phyloP scores from a whole-genome alignment of 73 alveolate species.

The Paramecium primaurelia region DNA sequence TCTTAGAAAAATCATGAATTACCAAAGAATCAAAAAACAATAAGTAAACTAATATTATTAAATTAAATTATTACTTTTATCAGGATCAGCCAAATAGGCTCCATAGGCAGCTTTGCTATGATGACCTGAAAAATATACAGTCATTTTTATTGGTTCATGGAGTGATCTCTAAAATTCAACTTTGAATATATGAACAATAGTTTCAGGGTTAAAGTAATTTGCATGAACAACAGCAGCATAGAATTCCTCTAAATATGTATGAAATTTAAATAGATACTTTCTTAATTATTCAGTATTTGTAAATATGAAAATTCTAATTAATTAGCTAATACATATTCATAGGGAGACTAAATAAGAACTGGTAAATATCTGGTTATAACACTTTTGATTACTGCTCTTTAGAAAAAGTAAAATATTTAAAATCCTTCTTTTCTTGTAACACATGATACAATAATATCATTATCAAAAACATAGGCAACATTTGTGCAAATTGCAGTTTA shows the following conservation, averaged over 20 bases:
- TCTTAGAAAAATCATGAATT: not conserved
- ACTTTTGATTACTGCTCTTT: not conserved
- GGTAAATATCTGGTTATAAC: not conserved
- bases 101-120: not conserved
- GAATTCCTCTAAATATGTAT: not conserved
- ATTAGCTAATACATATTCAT: not conserved
- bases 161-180: not conserved
- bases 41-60: not conserved
- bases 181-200: not conserved
- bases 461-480: not conserved
- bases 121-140: not conserved
- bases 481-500: not conserved
- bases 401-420: not conserved
- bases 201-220: not conserved
- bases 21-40: not conserved
- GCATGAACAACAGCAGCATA: not conserved
- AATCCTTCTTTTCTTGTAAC: not conserved
- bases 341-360: not conserved
- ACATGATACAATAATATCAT: not conserved
- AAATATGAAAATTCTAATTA: not conserved
- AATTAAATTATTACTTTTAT: not conserved
- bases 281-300: not conserved
- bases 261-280: not conserved
- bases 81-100: not conserved
- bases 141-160: not conserved